A percentile compares a stretch with the other conserved stretches of the same genome.
These are phyloP conservation scores for Camellia lanceoleosa DNA, from an alignment of 148 eudicot genomes.

Conservation along the genomic window DNA sequence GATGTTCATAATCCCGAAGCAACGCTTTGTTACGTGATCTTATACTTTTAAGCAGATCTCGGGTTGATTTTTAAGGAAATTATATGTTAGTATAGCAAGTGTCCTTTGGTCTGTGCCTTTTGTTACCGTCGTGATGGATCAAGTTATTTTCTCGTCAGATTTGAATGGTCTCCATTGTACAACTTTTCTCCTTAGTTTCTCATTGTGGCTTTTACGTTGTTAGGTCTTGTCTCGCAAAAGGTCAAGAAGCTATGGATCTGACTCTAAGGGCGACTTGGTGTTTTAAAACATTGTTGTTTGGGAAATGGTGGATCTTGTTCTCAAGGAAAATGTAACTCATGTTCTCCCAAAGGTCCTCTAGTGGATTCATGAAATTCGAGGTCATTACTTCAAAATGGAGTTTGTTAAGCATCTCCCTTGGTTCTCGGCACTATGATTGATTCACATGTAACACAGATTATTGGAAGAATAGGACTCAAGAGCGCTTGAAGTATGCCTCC, in stretches of 20 bases:
- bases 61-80: neutral
- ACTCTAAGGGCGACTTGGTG: constrained; percentile 93
- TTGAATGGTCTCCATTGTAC: neutral
- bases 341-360: constrained; percentile 95
- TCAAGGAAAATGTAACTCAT: constrained; percentile 75
- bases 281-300: constrained; percentile 94
- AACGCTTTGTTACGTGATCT: neutral
- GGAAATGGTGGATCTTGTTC: constrained; percentile 96
- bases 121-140: neutral
- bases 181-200: constrained; percentile 7
- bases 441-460: constrained; percentile 88
- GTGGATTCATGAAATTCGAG: constrained; percentile 99
- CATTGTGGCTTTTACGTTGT: constrained; percentile 6
- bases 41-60: neutral
- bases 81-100: neutral
- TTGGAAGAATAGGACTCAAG: constrained; percentile 93
- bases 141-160: neutral
- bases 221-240: constrained; percentile 79
- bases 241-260: constrained; percentile 80
- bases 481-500: constrained; percentile 69
- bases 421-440: constrained; percentile 99
- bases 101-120: neutral
- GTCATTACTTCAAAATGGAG: constrained; percentile 95
- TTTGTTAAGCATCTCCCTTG: constrained; percentile 83
- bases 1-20: neutral